phyloP scores from a whole-genome alignment of 176 grass and related monocot species.

The Areca catechu region DNA sequence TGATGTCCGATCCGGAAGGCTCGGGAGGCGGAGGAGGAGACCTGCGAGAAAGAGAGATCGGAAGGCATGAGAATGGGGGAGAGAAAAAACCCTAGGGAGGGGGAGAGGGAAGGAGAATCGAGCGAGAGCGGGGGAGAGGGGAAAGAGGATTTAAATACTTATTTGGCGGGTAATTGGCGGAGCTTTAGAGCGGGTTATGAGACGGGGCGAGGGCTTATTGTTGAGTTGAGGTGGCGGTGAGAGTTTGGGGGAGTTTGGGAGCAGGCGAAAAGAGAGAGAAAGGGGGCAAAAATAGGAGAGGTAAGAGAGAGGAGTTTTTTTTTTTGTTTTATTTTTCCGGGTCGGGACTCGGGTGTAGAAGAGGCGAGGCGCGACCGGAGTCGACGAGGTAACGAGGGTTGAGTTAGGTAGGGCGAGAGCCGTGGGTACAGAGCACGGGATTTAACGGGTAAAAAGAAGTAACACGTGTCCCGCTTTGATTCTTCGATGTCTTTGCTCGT shows the following conservation, averaged over 20 bases:
- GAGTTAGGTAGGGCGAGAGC: no score
- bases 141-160: slow-evolving; percentile 56
- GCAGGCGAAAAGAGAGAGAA: slow-evolving; percentile 21
- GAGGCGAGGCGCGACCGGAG: no score
- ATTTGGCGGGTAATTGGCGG: slow-evolving; percentile 47
- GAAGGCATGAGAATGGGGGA: slow-evolving; percentile 5
- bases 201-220: slow-evolving; percentile 17
- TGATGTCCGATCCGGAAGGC: slow-evolving; percentile 33
- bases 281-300: slow-evolving; percentile 19
- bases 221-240: slow-evolving; percentile 40
- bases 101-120: slow-evolving; percentile 14
- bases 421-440: no score
- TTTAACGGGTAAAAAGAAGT: no score
- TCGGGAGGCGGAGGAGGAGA: slow-evolving; percentile 23
- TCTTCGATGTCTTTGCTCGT: no score
- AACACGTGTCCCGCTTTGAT: no score
- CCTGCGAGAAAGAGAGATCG: slow-evolving; percentile 20
- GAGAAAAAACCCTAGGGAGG: slow-evolving; percentile 21
- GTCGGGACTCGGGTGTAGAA: no score
- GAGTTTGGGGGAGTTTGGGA: slow-evolving; percentile 15
- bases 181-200: slow-evolving; percentile 20
- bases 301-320: slow-evolving; percentile 19
- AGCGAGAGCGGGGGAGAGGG: slow-evolving; percentile 3
- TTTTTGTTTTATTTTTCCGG: not conserved
- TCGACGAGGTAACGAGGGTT: no score